Base-by-base conservation (phyloP, 2,329 filamentous ascomycete species). In the Cercospora sp. region DNA sequence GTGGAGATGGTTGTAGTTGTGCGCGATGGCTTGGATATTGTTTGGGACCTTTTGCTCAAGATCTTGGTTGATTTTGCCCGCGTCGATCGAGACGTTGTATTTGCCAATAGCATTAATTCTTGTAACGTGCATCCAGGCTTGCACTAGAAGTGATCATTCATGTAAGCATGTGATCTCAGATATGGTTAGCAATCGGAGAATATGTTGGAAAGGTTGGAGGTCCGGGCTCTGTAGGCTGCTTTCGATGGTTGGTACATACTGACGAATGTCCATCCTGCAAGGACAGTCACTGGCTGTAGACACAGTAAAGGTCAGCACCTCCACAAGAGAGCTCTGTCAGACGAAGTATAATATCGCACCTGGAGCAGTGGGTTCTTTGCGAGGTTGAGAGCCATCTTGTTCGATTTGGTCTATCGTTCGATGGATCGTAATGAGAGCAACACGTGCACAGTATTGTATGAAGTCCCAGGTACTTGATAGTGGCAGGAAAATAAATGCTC, bases 1-100 rank as follows among this genome's bases (percentile, higher is more conserved):
- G 34, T 72, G 70, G 16, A 73, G 53, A 49, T 73, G 71, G 26
- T 69, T 71, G 60, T 66, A 73, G 58, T 72, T 72, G 13, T 73
- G 66, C 24, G 70, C 70, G 9, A 66, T 61, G 13, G 40, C 43
- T 28, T 61, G 64, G 13, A 61, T 61, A n/a, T 32, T 37, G 16
- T 30, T 66, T 9, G 64, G 64, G n/a, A 66, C 64, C 28, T 66
- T 66, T 40, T 40, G 28, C 26, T 61, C 57, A 45, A 66, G 57
- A 7, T 66, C 64, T 26, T 51, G 26, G 8, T 60, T 51, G 43
- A 61, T 61, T 16, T 66, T 66, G 57, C 45, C 57, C 3, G 64
- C 10, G 18, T 66, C 64, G 40, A 61, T 61, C 21, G 57, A 61
- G 32, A 66, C 32, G 40, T 66, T 61, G 64, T 66, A 66, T 34